Evolutionary conservation across 2,329 filamentous ascomycete species (phyloP).

Genomic region (Ascochyta rabiei): DNA sequence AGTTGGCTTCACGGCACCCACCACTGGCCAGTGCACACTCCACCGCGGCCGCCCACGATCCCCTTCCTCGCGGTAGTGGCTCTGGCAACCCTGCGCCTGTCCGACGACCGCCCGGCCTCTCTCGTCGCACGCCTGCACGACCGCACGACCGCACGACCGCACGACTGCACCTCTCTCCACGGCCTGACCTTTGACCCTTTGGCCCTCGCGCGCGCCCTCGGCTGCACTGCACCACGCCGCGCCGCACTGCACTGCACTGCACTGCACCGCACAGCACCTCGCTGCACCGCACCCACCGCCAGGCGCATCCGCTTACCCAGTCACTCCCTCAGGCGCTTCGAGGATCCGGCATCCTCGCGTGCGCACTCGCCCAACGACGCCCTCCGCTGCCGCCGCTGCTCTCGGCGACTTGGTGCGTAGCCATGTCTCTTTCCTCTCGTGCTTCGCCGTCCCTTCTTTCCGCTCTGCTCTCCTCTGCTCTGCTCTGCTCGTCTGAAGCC

Average conservation of each 20-base stretch:
- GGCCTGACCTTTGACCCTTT: too few relatives aligned
- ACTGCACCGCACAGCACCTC: not conserved
- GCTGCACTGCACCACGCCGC: not conserved
- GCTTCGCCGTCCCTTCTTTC: conserved; percentile 14
- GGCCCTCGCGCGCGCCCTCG: not conserved
- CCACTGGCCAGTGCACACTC: conserved; percentile 2
- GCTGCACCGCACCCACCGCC: conserved; percentile 3
- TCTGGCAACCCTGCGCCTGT: conserved; percentile 4
- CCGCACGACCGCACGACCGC: too few relatives aligned
- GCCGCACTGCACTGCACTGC: not conserved
- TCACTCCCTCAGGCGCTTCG: conserved; percentile 50
- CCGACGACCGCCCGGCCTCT: not conserved
- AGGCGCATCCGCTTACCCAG: conserved; percentile 36
- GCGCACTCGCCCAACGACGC: conserved; percentile 37
- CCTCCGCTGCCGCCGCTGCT: conserved; percentile 15
- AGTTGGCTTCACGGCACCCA: not conserved
- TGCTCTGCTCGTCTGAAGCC: not conserved
- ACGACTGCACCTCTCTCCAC: not conserved
- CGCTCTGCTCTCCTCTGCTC: not conserved
- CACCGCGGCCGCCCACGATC: conserved; percentile 9
- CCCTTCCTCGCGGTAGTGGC: conserved; percentile 9
- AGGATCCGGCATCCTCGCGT: conserved; percentile 53
- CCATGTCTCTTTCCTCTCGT: conserved; percentile 24
- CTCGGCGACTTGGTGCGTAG: conserved; percentile 44
- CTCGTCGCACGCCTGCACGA: not conserved